Conservation (phyloP, 106 monocot genomes). For the Acorus calamus region DNA sequence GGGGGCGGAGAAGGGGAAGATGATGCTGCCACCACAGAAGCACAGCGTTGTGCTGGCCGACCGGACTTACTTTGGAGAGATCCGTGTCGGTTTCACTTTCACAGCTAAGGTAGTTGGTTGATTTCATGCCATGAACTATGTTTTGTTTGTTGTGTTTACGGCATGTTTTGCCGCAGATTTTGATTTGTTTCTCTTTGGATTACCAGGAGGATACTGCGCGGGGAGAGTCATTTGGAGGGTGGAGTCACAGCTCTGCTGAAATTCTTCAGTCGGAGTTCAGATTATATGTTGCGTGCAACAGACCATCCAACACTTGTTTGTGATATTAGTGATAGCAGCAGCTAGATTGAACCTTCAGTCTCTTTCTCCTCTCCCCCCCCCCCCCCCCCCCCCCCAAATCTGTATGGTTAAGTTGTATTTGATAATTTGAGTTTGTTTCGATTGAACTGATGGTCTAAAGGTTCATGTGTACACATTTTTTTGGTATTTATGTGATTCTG, state of each 20-base stretch:
- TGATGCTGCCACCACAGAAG: constrained; percentile 37
- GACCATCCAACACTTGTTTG: no score
- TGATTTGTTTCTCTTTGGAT: background rate
- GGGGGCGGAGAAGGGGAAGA: constrained; percentile 57
- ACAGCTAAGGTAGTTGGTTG: constrained; percentile 20
- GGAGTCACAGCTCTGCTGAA: constrained; percentile 16
- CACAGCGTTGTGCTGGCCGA: constrained; percentile 68
- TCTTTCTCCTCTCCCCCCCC: no score
- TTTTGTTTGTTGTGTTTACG: background rate
- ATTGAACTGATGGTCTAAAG: no score
- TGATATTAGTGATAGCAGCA: no score
- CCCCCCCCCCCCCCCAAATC: no score
- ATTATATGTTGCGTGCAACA: no score
- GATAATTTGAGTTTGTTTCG: no score
- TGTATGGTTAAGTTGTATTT: no score
- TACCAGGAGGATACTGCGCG: constrained; percentile 7
- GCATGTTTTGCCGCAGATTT: background rate
- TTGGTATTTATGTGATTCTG: no score
- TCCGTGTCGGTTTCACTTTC: constrained; percentile 55
- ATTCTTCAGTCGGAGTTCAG: no score
- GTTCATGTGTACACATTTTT: no score
- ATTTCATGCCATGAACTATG: background rate
- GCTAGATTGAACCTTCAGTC: no score
- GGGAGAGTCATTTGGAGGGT: constrained; percentile 28
- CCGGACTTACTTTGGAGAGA: constrained; percentile 56